Evolutionary conservation across 129 eudicot species (phyloP), one percentile per base, ranked within the genome.

Genomic region (Flaveria linearis): DNA sequence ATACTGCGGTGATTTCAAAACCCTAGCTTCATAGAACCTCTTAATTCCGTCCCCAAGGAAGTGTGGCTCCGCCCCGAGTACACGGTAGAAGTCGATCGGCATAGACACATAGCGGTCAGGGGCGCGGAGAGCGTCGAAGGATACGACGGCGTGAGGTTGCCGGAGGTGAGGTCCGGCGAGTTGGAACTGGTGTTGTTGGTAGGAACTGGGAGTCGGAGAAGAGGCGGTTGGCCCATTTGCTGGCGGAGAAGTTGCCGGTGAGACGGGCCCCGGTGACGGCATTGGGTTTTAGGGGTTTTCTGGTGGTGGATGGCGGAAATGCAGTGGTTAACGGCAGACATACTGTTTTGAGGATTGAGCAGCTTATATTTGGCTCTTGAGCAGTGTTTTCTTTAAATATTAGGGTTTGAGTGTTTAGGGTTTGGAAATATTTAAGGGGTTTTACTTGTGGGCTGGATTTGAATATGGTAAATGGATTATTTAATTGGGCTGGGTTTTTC

Each of bases 201-300:
- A 90, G 86, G 80, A 93, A 93, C 20, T 93, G 98, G 88, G 91
- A 93, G 86, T 93, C 98, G 72, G 97, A 42, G 76, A 91, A 77
- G 73, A 93, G 93, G 68, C 98, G 98, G 69, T 93, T 87, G 63
- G 98, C 98, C 98, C 97, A 93, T 86, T 84, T 93, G 84, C 88
- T 91, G 73, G 89, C 86, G 86, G 91, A 82, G 86, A 83, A 84
- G 84, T 72, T 67, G 62, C 16, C 79, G 50, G 30, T 71, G n/a
- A 53, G 75, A 18, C 84, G 74, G 53, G 83, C 88, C 60, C 85
- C 78, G 73, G n/a, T 78, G 39, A 84, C 80, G 86, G 92, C 92
- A 67, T 20, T 58, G 55, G 73, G 83, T 73, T 68, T 81, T 3
- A 67, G 80, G 71, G 79, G 82, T 23, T 84, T 86, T 36, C 58